A percentile compares a stretch with the other conserved stretches of the same genome.
Evolutionary conservation across 169 alveolate species (phyloP).

Genomic region (Babesia sp.): DNA sequence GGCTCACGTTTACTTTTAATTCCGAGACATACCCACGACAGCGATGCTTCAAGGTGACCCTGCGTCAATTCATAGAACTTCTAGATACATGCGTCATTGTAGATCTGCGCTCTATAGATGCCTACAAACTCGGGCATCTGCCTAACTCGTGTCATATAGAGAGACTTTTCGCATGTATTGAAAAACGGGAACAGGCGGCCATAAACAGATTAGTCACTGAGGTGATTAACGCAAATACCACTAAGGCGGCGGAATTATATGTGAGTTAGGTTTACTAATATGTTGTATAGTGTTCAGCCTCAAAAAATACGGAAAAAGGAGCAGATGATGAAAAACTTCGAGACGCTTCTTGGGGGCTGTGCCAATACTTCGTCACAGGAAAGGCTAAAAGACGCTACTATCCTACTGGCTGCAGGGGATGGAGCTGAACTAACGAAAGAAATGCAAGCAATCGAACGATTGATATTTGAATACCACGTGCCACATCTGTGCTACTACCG

Average conservation of each 20-base stretch:
- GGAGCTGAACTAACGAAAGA: slow-evolving; percentile 47
- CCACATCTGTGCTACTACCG: slow-evolving; percentile 64
- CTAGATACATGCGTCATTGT: slow-evolving; percentile 40
- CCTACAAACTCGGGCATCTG: slow-evolving; percentile 59
- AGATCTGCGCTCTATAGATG: slow-evolving; percentile 48
- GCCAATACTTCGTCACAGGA: slow-evolving; percentile 17
- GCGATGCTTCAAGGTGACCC: slow-evolving; percentile 49
- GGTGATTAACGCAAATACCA: neutral
- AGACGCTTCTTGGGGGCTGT: slow-evolving; percentile 5
- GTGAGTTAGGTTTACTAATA: neutral
- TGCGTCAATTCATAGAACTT: slow-evolving; percentile 20
- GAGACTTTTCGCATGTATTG: slow-evolving; percentile 20
- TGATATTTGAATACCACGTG: slow-evolving; percentile 32
- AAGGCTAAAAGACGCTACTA: neutral
- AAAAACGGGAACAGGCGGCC: slow-evolving; percentile 5
- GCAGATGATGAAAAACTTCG: slow-evolving; percentile 9
- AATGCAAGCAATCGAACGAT: slow-evolving; percentile 25
- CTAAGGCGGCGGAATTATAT: neutral
- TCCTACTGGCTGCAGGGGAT: slow-evolving; percentile 59
- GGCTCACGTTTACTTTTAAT: slow-evolving; percentile 46
- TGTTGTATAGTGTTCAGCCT: neutral
- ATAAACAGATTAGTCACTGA: slow-evolving; percentile 5
- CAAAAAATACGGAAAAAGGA: slow-evolving; percentile 7
- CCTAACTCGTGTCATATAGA: slow-evolving; percentile 53
- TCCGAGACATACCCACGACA: slow-evolving; percentile 36